Evolutionary conservation across 2,329 filamentous ascomycete species (phyloP), one percentile per base, ranked within the genome.

Genomic region (Colletotrichum lini): DNA sequence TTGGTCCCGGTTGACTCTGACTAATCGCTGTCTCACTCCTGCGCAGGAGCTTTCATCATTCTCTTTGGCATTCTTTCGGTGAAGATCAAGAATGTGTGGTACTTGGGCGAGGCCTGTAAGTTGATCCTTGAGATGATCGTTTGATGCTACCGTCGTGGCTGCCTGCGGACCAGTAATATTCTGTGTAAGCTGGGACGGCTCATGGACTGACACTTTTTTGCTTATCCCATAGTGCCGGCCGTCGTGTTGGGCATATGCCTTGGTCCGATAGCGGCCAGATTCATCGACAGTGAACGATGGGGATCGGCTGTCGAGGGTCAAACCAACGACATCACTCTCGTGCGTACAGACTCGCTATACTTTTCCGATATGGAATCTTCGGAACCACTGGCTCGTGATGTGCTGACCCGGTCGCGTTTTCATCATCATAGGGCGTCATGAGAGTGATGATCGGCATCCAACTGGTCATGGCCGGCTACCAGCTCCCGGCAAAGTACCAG

Each of bases 381-480:
- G 30, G 21, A 12, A 7, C 18, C 7, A 13, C 40, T 26, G 21
- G 50, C n/a, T 47, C 23, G 23, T 23, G n/a, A 18, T 30, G 9
- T 53, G 23, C 68, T 71, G 45, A 71, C 58, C 8, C 9, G 5
- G 38, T 26, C 3, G 26, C 26, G 3, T 26, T 18, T 12, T 38
- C 38, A 6, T 21, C 8, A 53, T 12, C 12, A 21, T 7, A 81
- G 80, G 86, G 85, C 15, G 75, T 91, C 9, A 85, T 84, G 72
- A 84, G 89, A n/a, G 82, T 91, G 38, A 88, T 91, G 70, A 90
- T 91, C 67, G 88, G 89, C 4, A 83, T 91, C 2, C 89, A 91
- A 74, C 82, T 91, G n/a, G 83, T 91, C 45, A 91, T 91, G 70
- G 89, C 88, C 2, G 90, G 89, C 35, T 91, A 88, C 74, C 88